phyloP scores from a whole-genome alignment of 1,139 yeast genomes.

The Hyphopichia wangnamkhiaoensis region DNA sequence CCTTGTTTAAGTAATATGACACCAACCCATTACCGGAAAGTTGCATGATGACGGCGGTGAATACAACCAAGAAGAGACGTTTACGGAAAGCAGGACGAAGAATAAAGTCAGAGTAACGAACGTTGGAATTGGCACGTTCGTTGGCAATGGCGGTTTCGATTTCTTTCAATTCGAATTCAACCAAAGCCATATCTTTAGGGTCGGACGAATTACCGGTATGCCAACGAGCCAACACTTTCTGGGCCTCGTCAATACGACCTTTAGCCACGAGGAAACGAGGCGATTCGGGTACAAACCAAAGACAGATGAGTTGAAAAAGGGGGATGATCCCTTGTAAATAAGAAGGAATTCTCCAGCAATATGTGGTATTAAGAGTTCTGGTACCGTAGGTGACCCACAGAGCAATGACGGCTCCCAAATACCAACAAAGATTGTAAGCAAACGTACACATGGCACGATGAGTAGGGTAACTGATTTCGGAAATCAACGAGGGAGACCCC shows the following conservation, averaged over 20 bases:
- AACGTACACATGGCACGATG: conserved; percentile 49
- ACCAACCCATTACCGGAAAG: conserved; percentile 55
- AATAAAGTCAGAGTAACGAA: conserved; percentile 38
- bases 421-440: conserved; percentile 50
- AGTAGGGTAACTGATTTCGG: conserved; percentile 48
- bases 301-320: conserved; percentile 20
- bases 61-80: conserved; percentile 39
- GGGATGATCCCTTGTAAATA: conserved; percentile 45
- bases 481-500: conserved; percentile 40
- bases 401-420: conserved; percentile 55
- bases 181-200: conserved; percentile 30
- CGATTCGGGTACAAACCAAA: conserved; percentile 46
- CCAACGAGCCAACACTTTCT: conserved; percentile 39
- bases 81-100: conserved; percentile 40
- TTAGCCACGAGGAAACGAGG: conserved; percentile 44
- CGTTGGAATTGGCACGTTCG: conserved; percentile 26
- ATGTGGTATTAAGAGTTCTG: conserved; percentile 25
- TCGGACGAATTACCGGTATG: conserved; percentile 40
- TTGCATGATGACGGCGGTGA: conserved; percentile 43
- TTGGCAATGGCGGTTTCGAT: conserved; percentile 40
- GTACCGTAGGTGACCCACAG: conserved; percentile 57
- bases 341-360: conserved; percentile 49
- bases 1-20: conserved; percentile 50
- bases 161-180: conserved; percentile 48
- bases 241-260: conserved; percentile 38